Evolutionary conservation across 2,329 filamentous ascomycete genomes (phyloP).

Genomic region (Acrocalymma vagum): DNA sequence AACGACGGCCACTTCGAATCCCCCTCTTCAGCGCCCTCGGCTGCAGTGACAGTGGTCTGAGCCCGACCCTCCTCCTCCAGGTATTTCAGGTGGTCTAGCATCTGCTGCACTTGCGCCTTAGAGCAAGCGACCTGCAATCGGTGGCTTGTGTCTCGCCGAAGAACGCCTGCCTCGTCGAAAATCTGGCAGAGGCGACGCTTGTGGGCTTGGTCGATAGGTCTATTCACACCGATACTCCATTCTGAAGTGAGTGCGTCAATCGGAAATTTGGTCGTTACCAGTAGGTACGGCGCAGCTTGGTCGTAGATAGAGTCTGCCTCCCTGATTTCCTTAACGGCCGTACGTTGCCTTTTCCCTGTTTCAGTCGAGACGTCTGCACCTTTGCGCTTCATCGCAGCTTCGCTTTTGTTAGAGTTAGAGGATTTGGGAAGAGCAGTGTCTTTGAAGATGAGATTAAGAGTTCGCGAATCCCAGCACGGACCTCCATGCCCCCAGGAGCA

Average conservation of each 20-base stretch:
- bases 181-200: slow-evolving; percentile 9
- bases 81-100: slow-evolving; percentile 16
- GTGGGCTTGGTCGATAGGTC: slow-evolving; percentile 5
- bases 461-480: background rate
- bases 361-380: background rate
- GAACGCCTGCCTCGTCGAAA: slow-evolving; percentile 6
- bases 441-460: too few species aligned
- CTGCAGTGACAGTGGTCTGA: slow-evolving; percentile 5
- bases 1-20: slow-evolving; percentile 6
- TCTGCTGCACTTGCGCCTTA: slow-evolving; percentile 4
- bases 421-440: too few species aligned
- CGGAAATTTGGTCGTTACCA: slow-evolving; percentile 4
- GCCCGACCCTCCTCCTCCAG: slow-evolving; percentile 4
- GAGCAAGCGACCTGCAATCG: slow-evolving; percentile 5
- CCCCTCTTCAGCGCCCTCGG: slow-evolving; percentile 10
- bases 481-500: slow-evolving; percentile 2
- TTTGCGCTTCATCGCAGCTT: slow-evolving; percentile 4
- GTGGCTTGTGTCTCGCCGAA: slow-evolving; percentile 5
- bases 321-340: slow-evolving; percentile 3
- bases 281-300: slow-evolving; percentile 6
- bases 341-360: slow-evolving; percentile 7
- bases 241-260: slow-evolving; percentile 7
- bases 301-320: slow-evolving; percentile 9
- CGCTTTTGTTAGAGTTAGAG: too few species aligned
- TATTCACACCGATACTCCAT: slow-evolving; percentile 8